Evolutionary conservation across 805 yeast species (phyloP).

Genomic region (Cyberlindnera xylosilytica): DNA sequence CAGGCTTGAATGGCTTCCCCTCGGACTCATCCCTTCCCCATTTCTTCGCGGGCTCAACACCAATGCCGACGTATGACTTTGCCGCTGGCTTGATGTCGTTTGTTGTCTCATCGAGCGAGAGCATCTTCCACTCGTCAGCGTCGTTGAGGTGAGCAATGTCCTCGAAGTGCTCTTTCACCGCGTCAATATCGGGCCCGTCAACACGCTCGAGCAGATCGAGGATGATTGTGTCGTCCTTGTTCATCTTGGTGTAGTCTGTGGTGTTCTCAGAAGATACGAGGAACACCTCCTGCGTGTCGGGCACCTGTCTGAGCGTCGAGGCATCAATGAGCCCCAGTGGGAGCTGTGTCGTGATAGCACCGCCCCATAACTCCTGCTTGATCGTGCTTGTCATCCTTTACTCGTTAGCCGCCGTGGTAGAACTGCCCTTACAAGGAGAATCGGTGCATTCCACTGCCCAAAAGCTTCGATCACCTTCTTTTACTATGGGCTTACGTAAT

Average conservation of each 20-base stretch:
- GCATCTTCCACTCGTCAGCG: conserved; percentile 29
- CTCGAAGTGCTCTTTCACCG: conserved; percentile 49
- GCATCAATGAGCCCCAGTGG: conserved; percentile 73
- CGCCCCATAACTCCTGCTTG: conserved; percentile 64
- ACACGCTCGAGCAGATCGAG: conserved; percentile 60
- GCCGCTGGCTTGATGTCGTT: conserved; percentile 11
- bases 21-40: conserved; percentile 44
- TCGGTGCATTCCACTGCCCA: too few species aligned
- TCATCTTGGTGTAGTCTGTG: conserved; percentile 32
- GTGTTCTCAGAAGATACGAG: conserved; percentile 40
- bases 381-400: conserved; percentile 1
- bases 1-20: conserved; percentile 26
- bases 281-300: conserved; percentile 93
- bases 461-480: too few species aligned
- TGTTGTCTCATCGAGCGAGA: conserved; percentile 27
- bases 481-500: too few species aligned
- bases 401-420: neutral
- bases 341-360: conserved; percentile 61
- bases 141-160: conserved; percentile 51
- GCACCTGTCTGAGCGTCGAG: conserved; percentile 73
- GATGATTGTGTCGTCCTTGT: conserved; percentile 54
- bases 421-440: too few species aligned
- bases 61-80: conserved; percentile 32
- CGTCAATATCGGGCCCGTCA: conserved; percentile 35
- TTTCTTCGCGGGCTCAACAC: conserved; percentile 44